phyloP scores from a whole-genome alignment of 108 stramenopile genomes.

The Hondaea fermentalgiana region DNA sequence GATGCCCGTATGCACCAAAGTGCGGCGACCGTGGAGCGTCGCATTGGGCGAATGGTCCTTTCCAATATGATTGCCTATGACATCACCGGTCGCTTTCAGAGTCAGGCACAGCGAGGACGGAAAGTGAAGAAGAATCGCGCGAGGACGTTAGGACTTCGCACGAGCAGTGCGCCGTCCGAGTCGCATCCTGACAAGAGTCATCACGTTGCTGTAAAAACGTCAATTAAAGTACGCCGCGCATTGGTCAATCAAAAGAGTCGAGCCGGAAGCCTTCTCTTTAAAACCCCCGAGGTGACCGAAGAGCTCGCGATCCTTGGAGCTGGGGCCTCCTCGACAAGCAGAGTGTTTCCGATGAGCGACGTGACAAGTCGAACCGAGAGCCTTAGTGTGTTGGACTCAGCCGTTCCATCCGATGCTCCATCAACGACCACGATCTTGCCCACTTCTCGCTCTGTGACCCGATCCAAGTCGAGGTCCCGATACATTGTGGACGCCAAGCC shows the following conservation, averaged over 20 bases:
- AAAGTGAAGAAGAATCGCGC: not conserved
- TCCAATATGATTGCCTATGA: conserved; percentile 10
- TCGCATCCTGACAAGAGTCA: too few species aligned
- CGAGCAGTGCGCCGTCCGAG: too few species aligned
- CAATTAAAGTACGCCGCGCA: not conserved
- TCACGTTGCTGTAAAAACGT: not conserved
- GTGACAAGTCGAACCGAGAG: too few species aligned
- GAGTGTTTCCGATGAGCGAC: not conserved
- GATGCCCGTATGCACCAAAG: not conserved
- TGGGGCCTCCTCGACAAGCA: not conserved
- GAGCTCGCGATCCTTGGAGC: not conserved
- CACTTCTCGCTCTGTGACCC: too few species aligned
- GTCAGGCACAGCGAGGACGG: not conserved
- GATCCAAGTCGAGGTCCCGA: too few species aligned
- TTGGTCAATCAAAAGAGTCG: not conserved
- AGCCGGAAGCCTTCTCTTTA: not conserved
- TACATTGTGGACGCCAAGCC: too few species aligned
- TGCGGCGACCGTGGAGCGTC: not conserved
- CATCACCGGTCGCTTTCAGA: not conserved
- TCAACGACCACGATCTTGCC: too few species aligned
- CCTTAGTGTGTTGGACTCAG: too few species aligned
- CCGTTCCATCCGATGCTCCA: too few species aligned
- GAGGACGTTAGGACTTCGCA: too few species aligned
- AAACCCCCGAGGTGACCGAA: not conserved
- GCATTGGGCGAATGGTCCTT: not conserved